phyloP scores from a whole-genome alignment of 768 basidiomycete species.

The Mycena alexandri region DNA sequence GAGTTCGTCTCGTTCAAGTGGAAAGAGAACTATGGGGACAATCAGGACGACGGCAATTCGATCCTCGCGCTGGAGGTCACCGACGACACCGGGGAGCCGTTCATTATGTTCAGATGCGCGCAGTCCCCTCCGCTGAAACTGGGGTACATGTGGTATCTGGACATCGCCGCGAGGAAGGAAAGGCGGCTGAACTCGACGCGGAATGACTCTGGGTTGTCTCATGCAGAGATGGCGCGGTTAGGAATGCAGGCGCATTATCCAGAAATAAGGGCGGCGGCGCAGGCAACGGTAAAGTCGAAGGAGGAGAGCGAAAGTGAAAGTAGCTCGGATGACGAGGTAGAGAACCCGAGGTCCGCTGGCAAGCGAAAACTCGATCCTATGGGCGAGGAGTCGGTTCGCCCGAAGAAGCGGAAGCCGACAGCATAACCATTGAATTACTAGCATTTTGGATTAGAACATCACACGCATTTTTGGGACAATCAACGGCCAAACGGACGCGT shows the following conservation, averaged over 20 bases:
- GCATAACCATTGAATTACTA: slow-evolving; percentile 4
- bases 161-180: slow-evolving; percentile 37
- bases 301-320: slow-evolving; percentile 24
- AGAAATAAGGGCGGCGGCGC: slow-evolving; percentile 31
- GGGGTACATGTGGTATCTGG: slow-evolving; percentile 32
- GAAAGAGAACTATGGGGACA: slow-evolving; percentile 33
- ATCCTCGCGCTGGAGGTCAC: slow-evolving; percentile 30
- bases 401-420: slow-evolving; percentile 22
- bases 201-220: slow-evolving; percentile 18
- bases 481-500: neutral
- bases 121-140: slow-evolving; percentile 12
- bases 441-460: slow-evolving; percentile 9
- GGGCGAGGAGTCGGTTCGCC: slow-evolving; percentile 9
- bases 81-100: slow-evolving; percentile 32
- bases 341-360: slow-evolving; percentile 15
- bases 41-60: slow-evolving; percentile 29
- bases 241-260: slow-evolving; percentile 34
- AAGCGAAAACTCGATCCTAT: slow-evolving; percentile 29
- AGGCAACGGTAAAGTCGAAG: neutral
- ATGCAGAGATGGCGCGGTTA: slow-evolving; percentile 30
- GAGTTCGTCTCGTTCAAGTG: slow-evolving; percentile 35
- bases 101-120: slow-evolving; percentile 36
- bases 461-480: neutral
- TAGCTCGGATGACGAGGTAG: slow-evolving; percentile 24
- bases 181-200: neutral